Percentiles rank a stretch among this genome's conserved stretches.
Conservation (phyloP, 306 rosid species). For the Alnus rubra region DNA sequence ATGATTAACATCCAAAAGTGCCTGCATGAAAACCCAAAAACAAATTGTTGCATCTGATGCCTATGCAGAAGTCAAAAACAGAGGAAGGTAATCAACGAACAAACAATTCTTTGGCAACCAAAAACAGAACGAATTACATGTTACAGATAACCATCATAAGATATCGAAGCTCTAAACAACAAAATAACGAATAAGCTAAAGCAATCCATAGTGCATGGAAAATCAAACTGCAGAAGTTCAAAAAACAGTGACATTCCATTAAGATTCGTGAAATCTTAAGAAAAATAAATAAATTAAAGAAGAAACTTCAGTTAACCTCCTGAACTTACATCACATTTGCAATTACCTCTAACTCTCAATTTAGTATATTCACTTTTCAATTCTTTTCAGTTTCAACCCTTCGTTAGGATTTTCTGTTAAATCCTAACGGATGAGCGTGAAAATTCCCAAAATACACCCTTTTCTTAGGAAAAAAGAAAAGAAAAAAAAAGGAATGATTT, state of each 20-base stretch:
- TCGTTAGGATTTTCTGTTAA: no score
- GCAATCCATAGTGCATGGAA: background rate
- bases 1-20: conserved; percentile 38
- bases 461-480: no score
- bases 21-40: conserved; percentile 45
- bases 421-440: no score
- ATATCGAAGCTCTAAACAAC: background rate
- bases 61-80: conserved; percentile 2
- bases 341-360: no score
- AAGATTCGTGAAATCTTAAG: background rate
- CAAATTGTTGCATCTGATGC: conserved; percentile 17
- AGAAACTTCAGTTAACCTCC: no score
- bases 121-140: background rate
- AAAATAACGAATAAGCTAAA: background rate
- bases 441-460: no score
- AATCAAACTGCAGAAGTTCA: background rate
- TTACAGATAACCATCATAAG: background rate
- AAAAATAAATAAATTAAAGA: background rate
- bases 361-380: no score
- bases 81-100: background rate
- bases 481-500: no score
- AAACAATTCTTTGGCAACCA: background rate
- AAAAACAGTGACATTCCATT: background rate
- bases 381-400: no score
- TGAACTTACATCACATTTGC: no score